Evolutionary conservation across 108 stramenopile species (phyloP).

Genomic region (Parmales sp.): DNA sequence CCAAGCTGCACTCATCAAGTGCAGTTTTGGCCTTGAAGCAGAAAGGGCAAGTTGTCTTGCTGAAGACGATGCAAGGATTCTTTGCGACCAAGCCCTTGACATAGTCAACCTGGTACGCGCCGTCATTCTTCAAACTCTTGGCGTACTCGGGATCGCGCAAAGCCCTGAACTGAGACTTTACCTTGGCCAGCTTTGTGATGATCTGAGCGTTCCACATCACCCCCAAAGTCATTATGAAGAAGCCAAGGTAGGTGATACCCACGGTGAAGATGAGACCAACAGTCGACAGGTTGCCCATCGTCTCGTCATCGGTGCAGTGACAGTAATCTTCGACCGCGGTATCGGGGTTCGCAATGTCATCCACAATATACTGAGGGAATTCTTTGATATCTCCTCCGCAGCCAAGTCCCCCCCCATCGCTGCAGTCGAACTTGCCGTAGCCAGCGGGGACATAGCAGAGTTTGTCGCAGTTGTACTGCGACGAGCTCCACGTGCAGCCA

Average conservation of each 20-base stretch:
- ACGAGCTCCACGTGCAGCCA: not conserved
- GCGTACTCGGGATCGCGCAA: constrained; percentile 8
- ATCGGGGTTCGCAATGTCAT: not conserved
- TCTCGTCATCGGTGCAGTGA: constrained; percentile 9
- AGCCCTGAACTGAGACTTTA: constrained; percentile 5
- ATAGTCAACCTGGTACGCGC: constrained; percentile 22
- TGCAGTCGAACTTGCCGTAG: not conserved
- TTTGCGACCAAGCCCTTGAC: constrained; percentile 38
- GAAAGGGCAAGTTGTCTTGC: constrained; percentile 61
- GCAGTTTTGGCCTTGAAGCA: constrained; percentile 50
- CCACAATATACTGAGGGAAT: not conserved
- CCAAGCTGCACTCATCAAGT: constrained; percentile 24
- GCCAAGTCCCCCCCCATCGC: not conserved
- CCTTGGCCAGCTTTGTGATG: not conserved
- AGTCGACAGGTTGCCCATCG: not conserved
- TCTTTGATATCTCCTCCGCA: not conserved
- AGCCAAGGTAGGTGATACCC: not conserved
- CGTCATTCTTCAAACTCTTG: not conserved
- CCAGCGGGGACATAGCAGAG: constrained; percentile 5
- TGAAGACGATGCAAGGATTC: constrained; percentile 63
- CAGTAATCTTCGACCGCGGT: not conserved
- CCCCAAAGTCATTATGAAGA: constrained; percentile 1
- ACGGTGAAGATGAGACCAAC: constrained; percentile 7
- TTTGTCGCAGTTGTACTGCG: constrained; percentile 11
- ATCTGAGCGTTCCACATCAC: constrained; percentile 11